phyloP scores from a whole-genome alignment of 176 grass and related monocot species.

The Zea mays region DNA sequence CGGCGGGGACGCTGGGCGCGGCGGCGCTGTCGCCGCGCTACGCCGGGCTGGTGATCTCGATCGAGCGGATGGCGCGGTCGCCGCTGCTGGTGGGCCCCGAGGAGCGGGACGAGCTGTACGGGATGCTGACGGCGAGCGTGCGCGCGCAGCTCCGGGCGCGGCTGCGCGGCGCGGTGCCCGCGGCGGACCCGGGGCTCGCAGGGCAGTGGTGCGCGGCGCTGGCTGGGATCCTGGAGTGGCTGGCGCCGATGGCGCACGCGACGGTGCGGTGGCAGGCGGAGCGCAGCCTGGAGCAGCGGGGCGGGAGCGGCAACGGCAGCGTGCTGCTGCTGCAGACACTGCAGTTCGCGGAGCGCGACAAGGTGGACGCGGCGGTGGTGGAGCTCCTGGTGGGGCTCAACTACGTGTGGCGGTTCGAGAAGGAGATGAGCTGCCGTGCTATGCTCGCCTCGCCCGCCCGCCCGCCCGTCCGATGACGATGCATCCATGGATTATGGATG shows the following conservation, averaged over 20 bases:
- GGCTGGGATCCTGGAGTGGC: conserved; percentile 65
- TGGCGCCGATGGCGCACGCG: conserved; percentile 82
- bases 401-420: conserved; percentile 82
- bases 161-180: conserved; percentile 50
- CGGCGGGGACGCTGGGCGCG: conserved; percentile 60
- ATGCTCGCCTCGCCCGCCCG: conserved; percentile 42
- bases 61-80: conserved; percentile 68
- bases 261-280: conserved; percentile 81
- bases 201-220: conserved; percentile 70
- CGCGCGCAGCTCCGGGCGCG: conserved; percentile 50
- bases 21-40: conserved; percentile 67
- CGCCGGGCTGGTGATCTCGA: conserved; percentile 59
- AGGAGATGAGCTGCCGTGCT: conserved; percentile 62
- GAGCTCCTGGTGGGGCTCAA: conserved; percentile 88
- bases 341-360: conserved; percentile 62
- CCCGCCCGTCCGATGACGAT: neutral
- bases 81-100: conserved; percentile 56
- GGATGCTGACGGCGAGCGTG: conserved; percentile 81
- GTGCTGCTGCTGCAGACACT: conserved; percentile 85
- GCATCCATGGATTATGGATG: no score
- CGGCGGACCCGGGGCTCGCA: conserved; percentile 51
- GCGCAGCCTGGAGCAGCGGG: conserved; percentile 55
- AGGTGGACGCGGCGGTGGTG: conserved; percentile 69
- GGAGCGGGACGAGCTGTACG: conserved; percentile 73
- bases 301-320: neutral